Base-by-base conservation (phyloP, 768 basidiomycete species). In the Cystobasidium onofrii region DNA sequence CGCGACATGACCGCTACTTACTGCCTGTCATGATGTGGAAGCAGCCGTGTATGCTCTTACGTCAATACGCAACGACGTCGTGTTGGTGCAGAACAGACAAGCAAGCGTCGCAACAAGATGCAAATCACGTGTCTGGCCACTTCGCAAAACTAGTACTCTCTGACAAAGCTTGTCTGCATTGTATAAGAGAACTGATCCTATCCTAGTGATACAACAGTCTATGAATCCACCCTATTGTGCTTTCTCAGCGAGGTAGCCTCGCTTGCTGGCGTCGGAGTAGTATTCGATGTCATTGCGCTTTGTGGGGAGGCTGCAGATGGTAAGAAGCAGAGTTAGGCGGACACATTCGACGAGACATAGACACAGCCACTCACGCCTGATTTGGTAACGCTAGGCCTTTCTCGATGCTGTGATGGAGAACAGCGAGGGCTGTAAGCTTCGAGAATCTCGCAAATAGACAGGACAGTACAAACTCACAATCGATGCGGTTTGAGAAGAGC, bases 401-500 rank as follows among this genome's bases (percentile, higher is more conserved):
- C 36, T 33, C 34, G 10, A 46, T 17, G 63, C 64, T 62, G 20
- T 25, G 41, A 25, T 18, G 34, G 27, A 17, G 20, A 23, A 9
- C 43, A 20, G 31, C 29, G 52, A 60, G 25, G 15, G 36, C 18
- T 41, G 29, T 44, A 39, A n/a, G n/a, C n/a, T n/a, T 29, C 23
- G 9, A 34, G 1, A 66, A 41, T 61, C 10, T 41, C 31, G 25
- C 18, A n/a, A 36, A 18, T n/a, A 27, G 15, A 61, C 1, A 23
- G 39, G 46, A 18, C 18, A 10, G 31, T 9, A 20, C 23, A 12
- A n/a, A 75, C 79, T 13, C 20, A 76, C 76, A 80, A 83, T 71
- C 79, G 78, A 20, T 82, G 78, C 3, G 82, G 82, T 55, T 76
- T 78, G 17, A 80, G 69, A 44, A 81, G 80, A 52, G 79, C 90